Evolutionary conservation across 139 green algal genomes (phyloP), one percentile per base, ranked within the genome.

Genomic region (Chlamydomonas incerta): DNA sequence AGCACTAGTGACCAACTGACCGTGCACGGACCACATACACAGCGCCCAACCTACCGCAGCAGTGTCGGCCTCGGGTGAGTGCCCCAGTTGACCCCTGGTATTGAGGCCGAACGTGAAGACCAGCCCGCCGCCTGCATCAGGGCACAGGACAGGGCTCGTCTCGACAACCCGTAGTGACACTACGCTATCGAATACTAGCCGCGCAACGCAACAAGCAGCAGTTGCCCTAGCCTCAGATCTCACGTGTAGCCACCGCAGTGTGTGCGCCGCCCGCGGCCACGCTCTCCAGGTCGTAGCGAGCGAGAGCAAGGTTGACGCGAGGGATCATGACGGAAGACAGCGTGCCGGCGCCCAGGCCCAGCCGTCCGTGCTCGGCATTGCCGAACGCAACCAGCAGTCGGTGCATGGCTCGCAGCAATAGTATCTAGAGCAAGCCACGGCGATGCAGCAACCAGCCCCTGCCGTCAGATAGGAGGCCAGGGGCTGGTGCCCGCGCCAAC

Each of bases 161-260:
- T n/a, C 14, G 21, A 65, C 58, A 15, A 4, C 33, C 9, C 28
- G 10, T 75, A 50, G 5, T 5, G 41, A 50, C 41, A 17, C n/a
- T n/a, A n/a, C n/a, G n/a, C n/a, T n/a, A n/a, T n/a, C n/a, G n/a
- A n/a, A n/a, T n/a, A n/a, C n/a, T n/a, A n/a, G n/a, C n/a, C n/a
- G n/a, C n/a, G n/a, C n/a, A n/a, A n/a, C n/a, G n/a, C n/a, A n/a
- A n/a, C n/a, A n/a, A n/a, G n/a, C n/a, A n/a, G n/a, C n/a, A n/a
- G n/a, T n/a, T n/a, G n/a, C n/a, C n/a, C n/a, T n/a, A n/a, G n/a
- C n/a, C n/a, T n/a, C n/a, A n/a, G n/a, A n/a, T n/a, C 70, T 75
- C 34, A 75, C 70, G 46, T 47, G 72, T 79, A 20, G 66, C 72
- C 11, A 79, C 72, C 1, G 72, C 72, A 0, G 72, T 79, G 28